phyloP scores from a whole-genome alignment of 2,329 filamentous ascomycete genomes.

The Venturia nashicola region DNA sequence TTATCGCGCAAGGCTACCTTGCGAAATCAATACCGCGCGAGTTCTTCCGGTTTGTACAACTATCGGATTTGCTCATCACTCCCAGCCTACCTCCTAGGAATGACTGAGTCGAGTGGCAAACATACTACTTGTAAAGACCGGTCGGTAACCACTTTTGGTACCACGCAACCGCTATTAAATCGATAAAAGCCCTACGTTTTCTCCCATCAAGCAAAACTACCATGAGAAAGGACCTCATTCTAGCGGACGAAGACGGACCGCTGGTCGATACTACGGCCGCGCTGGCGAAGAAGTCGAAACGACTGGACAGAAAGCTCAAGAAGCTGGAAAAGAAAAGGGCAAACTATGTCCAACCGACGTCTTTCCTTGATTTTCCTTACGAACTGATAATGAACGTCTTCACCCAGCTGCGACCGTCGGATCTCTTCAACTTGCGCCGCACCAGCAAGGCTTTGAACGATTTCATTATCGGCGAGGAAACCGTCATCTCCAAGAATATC shows the following conservation, averaged over 20 bases:
- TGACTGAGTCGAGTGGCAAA: too few relatives aligned
- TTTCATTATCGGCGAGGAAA: slow-evolving; percentile 34
- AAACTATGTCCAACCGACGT: slow-evolving; percentile 21
- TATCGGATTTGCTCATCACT: too few relatives aligned
- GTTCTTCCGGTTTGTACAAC: too few relatives aligned
- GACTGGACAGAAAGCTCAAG: slow-evolving; percentile 36
- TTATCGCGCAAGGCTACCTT: too few relatives aligned
- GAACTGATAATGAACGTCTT: slow-evolving; percentile 41
- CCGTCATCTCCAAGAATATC: slow-evolving; percentile 31
- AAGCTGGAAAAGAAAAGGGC: slow-evolving; percentile 30
- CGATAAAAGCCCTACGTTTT: too few relatives aligned
- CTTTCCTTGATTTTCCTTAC: slow-evolving; percentile 37
- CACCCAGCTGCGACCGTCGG: slow-evolving; percentile 35
- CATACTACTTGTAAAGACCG: too few relatives aligned
- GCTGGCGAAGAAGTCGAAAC: slow-evolving; percentile 39
- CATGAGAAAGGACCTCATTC: not conserved
- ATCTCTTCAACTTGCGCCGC: slow-evolving; percentile 35
- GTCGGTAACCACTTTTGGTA: too few relatives aligned
- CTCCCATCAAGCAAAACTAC: not conserved
- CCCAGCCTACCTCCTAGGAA: too few relatives aligned
- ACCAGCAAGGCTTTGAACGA: slow-evolving; percentile 29
- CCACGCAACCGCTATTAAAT: too few relatives aligned
- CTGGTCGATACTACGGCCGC: slow-evolving; percentile 38
- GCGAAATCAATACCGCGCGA: too few relatives aligned
- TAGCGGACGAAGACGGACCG: slow-evolving; percentile 26